Percentiles rank a stretch among this genome's conserved stretches.
Conservation (phyloP, 495 filamentous ascomycete genomes). For the Hypomontagnella submonticulosa region DNA sequence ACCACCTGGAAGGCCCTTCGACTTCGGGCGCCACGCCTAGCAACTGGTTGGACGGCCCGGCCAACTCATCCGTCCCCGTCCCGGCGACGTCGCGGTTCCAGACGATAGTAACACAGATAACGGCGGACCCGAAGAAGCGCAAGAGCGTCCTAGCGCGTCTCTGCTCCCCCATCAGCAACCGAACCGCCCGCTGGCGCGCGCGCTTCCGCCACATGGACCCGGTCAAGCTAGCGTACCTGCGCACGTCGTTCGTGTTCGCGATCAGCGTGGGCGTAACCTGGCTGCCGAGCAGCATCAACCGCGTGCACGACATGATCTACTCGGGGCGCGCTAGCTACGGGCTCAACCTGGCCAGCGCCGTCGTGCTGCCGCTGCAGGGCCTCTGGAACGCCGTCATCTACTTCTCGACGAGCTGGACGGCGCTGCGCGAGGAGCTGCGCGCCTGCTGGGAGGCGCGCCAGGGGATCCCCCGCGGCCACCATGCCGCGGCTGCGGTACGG, state of each 20-base stretch:
- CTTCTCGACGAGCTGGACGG: conserved; percentile 65
- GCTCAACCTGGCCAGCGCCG: conserved; percentile 74
- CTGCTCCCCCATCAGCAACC: too few relatives aligned
- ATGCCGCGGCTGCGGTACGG: conserved; percentile 77
- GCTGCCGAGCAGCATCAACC: conserved; percentile 82
- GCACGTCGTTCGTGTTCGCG: conserved; percentile 84
- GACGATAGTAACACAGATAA: conserved; percentile 41
- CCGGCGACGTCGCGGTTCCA: conserved; percentile 26
- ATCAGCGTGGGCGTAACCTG: conserved; percentile 82
- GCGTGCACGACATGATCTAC: conserved; percentile 73
- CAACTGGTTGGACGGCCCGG: conserved; percentile 47
- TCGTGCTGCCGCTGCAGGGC: conserved; percentile 85
- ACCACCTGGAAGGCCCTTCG: conserved; percentile 20
- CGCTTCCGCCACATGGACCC: conserved; percentile 63
- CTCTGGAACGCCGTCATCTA: conserved; percentile 89
- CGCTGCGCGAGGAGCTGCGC: conserved; percentile 49
- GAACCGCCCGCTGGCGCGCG: conserved; percentile 20
- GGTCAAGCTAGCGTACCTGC: conserved; percentile 79
- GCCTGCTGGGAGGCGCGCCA: conserved; percentile 17
- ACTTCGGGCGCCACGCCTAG: conserved; percentile 28
- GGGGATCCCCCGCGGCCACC: conserved; percentile 39
- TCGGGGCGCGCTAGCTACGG: conserved; percentile 68
- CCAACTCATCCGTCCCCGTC: conserved; percentile 19
- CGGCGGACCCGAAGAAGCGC: conserved; percentile 34
- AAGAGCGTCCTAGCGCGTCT: conserved; percentile 28